Conservation (phyloP, 352 stramenopile genomes). For the Pythium apleroticum region DNA sequence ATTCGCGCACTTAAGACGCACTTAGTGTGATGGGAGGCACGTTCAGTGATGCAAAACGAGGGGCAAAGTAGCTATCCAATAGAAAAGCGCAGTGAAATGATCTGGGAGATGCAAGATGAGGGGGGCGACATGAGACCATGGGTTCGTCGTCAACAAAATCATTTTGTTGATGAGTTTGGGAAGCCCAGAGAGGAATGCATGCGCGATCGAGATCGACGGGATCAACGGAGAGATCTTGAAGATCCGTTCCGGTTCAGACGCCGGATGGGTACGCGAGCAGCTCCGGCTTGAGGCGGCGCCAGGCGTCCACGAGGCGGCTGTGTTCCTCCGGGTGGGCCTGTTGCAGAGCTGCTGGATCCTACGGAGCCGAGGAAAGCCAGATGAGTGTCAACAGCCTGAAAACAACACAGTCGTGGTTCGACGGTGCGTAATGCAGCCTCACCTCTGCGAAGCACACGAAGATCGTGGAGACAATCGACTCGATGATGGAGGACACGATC, state of each 20-base stretch:
- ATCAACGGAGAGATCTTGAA: neutral
- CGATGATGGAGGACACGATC: constrained; percentile 80
- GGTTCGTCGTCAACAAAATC: constrained; percentile 4
- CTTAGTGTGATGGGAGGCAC: constrained; percentile 1
- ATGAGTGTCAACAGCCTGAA: constrained; percentile 8
- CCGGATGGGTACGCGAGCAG: constrained; percentile 37
- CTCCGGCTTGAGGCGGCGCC: constrained; percentile 70
- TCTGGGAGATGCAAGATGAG: neutral
- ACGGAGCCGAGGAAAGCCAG: constrained; percentile 20
- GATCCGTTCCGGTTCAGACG: constrained; percentile 4
- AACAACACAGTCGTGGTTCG: neutral
- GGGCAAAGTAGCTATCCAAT: neutral
- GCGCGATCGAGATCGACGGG: neutral
- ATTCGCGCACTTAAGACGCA: neutral
- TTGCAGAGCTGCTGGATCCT: constrained; percentile 73
- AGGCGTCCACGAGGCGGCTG: constrained; percentile 65
- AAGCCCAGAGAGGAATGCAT: neutral
- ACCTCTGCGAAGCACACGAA: constrained; percentile 89
- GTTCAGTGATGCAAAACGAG: neutral
- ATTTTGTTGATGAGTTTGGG: neutral
- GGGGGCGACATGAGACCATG: neutral
- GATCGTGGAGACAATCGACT: constrained; percentile 84
- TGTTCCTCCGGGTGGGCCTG: constrained; percentile 73
- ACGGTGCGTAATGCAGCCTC: constrained; percentile 20
- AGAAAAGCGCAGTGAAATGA: neutral